Evolutionary conservation across 768 basidiomycete species (phyloP).

Genomic region (Amanita molliuscula): DNA sequence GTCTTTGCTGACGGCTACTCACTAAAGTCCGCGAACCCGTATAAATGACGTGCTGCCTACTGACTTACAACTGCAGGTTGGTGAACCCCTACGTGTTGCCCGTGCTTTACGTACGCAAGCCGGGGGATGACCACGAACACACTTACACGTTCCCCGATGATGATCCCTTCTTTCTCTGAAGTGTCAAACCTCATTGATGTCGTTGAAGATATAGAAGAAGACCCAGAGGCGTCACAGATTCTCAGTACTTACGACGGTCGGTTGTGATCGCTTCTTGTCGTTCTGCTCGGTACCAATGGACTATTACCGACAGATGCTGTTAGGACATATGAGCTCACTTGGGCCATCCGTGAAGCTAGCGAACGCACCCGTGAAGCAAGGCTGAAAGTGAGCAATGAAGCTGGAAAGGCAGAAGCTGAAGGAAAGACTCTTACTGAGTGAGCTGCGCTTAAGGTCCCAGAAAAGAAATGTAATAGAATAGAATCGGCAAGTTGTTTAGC

Average conservation of each 20-base stretch:
- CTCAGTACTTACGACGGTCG: conserved; percentile 78
- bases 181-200: conserved; percentile 82
- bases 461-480: not conserved
- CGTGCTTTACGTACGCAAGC: conserved; percentile 74
- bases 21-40: conserved; percentile 45
- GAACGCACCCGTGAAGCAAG: conserved; percentile 51
- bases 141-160: conserved; percentile 65
- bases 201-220: conserved; percentile 84
- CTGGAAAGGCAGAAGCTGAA: conserved; percentile 13
- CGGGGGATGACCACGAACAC: conserved; percentile 72
- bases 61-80: conserved; percentile 32
- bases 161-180: conserved; percentile 94
- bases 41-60: not conserved
- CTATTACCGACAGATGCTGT: conserved; percentile 52
- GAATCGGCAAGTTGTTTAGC: not conserved
- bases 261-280: conserved; percentile 4
- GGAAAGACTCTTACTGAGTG: not conserved
- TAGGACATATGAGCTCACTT: conserved; percentile 84
- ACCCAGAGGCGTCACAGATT: conserved; percentile 71
- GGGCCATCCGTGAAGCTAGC: conserved; percentile 81
- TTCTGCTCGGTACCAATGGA: not conserved
- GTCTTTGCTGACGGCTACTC: conserved; percentile 90
- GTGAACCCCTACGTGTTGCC: conserved; percentile 94
- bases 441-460: not conserved
- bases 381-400: conserved; percentile 22